Conservation (phyloP, 352 stramenopile species). For the Phytophthora litchii region DNA sequence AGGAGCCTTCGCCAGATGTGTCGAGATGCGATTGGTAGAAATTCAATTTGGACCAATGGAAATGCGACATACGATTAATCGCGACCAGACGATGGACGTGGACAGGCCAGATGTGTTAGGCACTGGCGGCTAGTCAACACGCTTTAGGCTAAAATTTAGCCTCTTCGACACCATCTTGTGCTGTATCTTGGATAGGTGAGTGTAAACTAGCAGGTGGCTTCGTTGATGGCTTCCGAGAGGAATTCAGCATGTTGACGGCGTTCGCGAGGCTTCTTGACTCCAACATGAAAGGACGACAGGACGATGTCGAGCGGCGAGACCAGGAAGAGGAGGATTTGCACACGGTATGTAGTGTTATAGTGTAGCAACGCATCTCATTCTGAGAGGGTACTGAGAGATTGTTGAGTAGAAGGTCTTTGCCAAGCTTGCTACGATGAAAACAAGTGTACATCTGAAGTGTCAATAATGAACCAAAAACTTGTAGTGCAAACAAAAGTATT, state of each 20-base stretch:
- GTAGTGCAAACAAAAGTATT: too few relatives aligned
- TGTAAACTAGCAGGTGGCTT: not conserved
- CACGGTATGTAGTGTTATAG: not conserved
- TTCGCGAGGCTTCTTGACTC: not conserved
- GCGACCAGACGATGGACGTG: conserved; percentile 17
- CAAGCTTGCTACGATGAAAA: too few relatives aligned
- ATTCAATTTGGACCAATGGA: conserved; percentile 12
- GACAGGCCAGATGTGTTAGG: conserved; percentile 7
- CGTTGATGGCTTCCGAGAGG: not conserved
- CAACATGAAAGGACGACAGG: conserved; percentile 1
- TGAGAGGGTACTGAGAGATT: too few relatives aligned
- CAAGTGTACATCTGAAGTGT: too few relatives aligned
- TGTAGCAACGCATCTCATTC: too few relatives aligned
- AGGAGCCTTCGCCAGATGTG: conserved; percentile 16
- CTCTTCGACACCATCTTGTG: conserved; percentile 1
- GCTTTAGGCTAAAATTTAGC: not conserved
- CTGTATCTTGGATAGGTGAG: conserved; percentile 2
- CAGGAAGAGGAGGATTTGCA: not conserved
- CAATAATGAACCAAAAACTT: too few relatives aligned
- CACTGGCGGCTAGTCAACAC: not conserved
- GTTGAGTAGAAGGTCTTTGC: too few relatives aligned
- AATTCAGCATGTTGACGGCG: not conserved
- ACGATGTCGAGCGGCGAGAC: conserved; percentile 9
- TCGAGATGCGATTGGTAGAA: conserved; percentile 17
- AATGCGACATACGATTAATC: conserved; percentile 15